Percentiles rank a stretch among this genome's conserved stretches.
These are phyloP conservation scores for Suillus subluteus DNA, from an alignment of 768 basidiomycete species.

Conservation along the genomic window DNA sequence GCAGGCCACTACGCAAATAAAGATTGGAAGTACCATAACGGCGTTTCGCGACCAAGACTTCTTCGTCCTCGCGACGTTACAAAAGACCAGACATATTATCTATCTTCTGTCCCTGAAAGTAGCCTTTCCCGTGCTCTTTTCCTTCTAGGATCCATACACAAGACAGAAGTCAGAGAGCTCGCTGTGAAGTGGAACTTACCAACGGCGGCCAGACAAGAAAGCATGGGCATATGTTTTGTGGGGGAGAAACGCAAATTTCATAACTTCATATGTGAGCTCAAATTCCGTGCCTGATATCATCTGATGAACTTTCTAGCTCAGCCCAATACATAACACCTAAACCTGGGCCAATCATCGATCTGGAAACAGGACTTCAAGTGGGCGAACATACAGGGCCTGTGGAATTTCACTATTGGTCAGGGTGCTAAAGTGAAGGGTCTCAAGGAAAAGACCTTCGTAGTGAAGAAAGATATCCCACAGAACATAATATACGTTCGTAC, in stretches of 20 bases:
- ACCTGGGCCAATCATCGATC: constrained; percentile 70
- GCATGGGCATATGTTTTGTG: constrained; percentile 95
- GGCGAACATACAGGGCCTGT: constrained; percentile 75
- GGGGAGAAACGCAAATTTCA: constrained; percentile 77
- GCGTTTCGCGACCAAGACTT: constrained; percentile 49
- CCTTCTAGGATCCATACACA: constrained; percentile 70
- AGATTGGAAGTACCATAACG: constrained; percentile 41
- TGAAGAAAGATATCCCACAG: constrained; percentile 59
- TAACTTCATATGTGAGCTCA: constrained; percentile 64
- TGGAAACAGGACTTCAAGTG: constrained; percentile 54
- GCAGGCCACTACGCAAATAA: constrained; percentile 88
- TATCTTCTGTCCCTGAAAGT: constrained; percentile 73
- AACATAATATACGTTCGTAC: constrained; percentile 81
- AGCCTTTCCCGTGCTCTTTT: constrained; percentile 75
- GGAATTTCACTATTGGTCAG: constrained; percentile 88
- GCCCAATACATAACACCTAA: constrained; percentile 76
- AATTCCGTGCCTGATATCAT: not conserved
- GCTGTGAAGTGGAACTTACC: constrained; percentile 65
- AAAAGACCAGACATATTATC: constrained; percentile 95
- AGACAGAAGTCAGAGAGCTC: constrained; percentile 72
- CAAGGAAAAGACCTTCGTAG: constrained; percentile 69
- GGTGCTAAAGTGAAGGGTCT: constrained; percentile 68
- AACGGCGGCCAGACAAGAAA: constrained; percentile 78
- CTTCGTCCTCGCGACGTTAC: constrained; percentile 54
- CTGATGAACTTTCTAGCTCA: constrained; percentile 31